A percentile compares a stretch with the other conserved stretches of the same genome.
These are phyloP conservation scores for Pseudonitzschia delicatissima DNA, from an alignment of 108 stramenopile genomes.

Conservation along the genomic window DNA sequence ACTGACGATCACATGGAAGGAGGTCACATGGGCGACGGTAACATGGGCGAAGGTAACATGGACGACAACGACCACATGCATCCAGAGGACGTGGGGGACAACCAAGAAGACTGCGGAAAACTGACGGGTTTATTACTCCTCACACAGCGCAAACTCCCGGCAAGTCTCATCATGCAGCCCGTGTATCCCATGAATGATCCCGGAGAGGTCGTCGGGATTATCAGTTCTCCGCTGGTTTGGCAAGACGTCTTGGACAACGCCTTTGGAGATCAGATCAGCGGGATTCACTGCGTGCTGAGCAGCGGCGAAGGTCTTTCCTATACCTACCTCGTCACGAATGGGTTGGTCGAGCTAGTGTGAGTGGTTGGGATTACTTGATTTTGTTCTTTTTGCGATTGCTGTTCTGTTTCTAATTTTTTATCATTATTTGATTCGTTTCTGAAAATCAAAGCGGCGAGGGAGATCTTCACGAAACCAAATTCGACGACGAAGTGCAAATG, in stretches of 20 bases:
- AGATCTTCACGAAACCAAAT: constrained; percentile 26
- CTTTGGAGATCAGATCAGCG: constrained; percentile 24
- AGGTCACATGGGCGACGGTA: too few relatives aligned
- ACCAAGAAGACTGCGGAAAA: too few relatives aligned
- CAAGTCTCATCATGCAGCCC: constrained; percentile 13
- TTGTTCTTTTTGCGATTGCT: too few relatives aligned
- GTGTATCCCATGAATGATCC: constrained; percentile 24
- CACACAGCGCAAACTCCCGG: too few relatives aligned
- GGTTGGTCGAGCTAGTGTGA: neutral
- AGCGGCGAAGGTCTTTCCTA: constrained; percentile 9
- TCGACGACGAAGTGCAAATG: neutral
- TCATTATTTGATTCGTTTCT: too few relatives aligned
- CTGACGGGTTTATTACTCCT: too few relatives aligned
- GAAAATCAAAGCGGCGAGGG: constrained; percentile 22
- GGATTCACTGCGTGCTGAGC: constrained; percentile 19
- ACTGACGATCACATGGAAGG: too few relatives aligned
- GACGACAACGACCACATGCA: too few relatives aligned
- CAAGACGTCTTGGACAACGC: constrained; percentile 18
- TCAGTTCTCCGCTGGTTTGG: constrained; percentile 13
- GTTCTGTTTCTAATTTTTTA: too few relatives aligned
- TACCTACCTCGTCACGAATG: constrained; percentile 16
- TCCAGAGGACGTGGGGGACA: too few relatives aligned
- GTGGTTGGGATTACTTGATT: too few relatives aligned
- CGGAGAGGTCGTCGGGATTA: constrained; percentile 14
- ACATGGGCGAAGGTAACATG: too few relatives aligned